A percentile compares a stretch with the other conserved stretches of the same genome.
Evolutionary conservation across 2,329 filamentous ascomycete species (phyloP).

Genomic region (Proliferodiscus dingleyae): DNA sequence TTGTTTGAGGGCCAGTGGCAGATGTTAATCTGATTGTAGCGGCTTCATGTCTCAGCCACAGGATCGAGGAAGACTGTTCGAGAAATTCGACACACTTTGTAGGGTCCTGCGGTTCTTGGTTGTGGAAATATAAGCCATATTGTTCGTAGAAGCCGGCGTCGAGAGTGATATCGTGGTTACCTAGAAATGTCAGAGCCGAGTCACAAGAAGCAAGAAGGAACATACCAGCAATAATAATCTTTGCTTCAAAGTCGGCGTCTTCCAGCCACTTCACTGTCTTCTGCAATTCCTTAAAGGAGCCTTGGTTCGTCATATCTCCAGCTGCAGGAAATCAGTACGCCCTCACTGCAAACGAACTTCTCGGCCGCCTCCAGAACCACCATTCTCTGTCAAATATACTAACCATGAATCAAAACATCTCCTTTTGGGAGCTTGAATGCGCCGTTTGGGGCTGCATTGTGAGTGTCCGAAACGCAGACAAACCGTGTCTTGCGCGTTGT

Average conservation of each 20-base stretch:
- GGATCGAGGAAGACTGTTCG: slow-evolving; percentile 45
- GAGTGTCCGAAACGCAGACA: slow-evolving; percentile 73
- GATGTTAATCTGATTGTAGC: slow-evolving; percentile 49
- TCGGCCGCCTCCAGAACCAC: no score
- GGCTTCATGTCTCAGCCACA: slow-evolving; percentile 59
- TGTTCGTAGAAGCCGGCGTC: slow-evolving; percentile 57
- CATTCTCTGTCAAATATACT: no score
- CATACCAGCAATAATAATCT: slow-evolving; percentile 64
- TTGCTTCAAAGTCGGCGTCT: slow-evolving; percentile 61
- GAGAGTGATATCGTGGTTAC: slow-evolving; percentile 72
- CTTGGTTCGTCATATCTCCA: slow-evolving; percentile 72
- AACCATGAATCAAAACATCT: no score
- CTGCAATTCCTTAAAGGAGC: slow-evolving; percentile 54
- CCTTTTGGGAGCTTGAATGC: slow-evolving; percentile 61
- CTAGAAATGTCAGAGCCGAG: slow-evolving; percentile 35
- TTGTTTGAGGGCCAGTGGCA: slow-evolving; percentile 50
- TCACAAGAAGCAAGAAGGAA: not conserved
- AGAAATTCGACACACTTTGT: slow-evolving; percentile 47
- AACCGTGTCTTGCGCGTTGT: slow-evolving; percentile 50
- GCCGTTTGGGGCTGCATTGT: slow-evolving; percentile 51
- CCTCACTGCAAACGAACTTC: no score
- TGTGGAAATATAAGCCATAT: slow-evolving; percentile 51
- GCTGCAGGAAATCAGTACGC: slow-evolving; percentile 77
- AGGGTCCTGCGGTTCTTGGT: slow-evolving; percentile 48
- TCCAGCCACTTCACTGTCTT: slow-evolving; percentile 64